These are phyloP conservation scores for Vachellia pachyceras DNA, from an alignment of 306 rosid genomes.

Conservation along the genomic window DNA sequence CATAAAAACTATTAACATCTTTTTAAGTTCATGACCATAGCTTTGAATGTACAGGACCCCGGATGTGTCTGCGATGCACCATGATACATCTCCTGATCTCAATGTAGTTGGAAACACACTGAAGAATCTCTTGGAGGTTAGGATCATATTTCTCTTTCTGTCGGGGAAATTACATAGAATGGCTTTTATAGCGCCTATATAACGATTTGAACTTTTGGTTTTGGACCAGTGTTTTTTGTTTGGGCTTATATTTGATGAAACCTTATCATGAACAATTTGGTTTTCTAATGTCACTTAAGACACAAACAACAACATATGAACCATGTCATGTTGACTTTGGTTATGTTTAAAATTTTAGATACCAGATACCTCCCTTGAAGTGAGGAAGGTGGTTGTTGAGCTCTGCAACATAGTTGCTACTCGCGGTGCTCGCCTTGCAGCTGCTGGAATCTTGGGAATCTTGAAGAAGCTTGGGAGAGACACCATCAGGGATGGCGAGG, in stretches of 20 bases:
- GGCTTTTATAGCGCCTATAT: constrained; percentile 1
- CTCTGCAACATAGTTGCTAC: constrained; percentile 78
- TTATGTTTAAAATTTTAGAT: constrained; percentile 50
- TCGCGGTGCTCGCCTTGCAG: constrained; percentile 89
- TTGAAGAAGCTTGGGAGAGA: constrained; percentile 83
- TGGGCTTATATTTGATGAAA: background rate
- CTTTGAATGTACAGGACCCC: constrained; percentile 61
- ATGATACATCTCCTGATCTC: constrained; percentile 66
- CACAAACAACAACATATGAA: background rate
- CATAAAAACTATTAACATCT: background rate
- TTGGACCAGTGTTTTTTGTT: background rate
- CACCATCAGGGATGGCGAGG: constrained; percentile 44
- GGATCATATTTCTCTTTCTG: constrained; percentile 2
- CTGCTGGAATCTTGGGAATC: constrained; percentile 87
- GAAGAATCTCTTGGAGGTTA: constrained; percentile 66
- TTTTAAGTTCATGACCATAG: background rate
- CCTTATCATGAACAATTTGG: background rate
- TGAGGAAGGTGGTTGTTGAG: constrained; percentile 64
- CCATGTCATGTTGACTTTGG: background rate
- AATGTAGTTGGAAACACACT: constrained; percentile 57
- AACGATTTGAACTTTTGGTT: background rate
- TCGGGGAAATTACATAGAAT: background rate
- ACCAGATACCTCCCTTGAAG: constrained; percentile 63
- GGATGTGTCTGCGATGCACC: constrained; percentile 72
- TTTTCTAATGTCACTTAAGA: background rate